Percentiles rank a stretch among this genome's conserved stretches.
Conservation (phyloP, 495 filamentous ascomycete species). For the Lichina pygmaea region DNA sequence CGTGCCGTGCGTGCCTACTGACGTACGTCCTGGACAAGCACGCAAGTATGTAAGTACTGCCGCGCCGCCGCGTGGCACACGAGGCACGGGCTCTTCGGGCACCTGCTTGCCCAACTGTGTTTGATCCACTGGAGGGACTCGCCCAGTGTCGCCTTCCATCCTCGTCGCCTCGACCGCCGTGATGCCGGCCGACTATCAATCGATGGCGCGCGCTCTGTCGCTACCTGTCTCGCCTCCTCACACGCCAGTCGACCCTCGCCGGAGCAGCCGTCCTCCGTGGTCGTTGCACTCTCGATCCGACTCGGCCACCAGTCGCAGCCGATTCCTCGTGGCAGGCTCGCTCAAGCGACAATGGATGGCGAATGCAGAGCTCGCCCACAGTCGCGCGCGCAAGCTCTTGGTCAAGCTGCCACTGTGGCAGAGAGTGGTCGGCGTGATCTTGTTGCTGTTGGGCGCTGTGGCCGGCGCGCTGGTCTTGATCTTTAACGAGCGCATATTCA, state of each 20-base stretch:
- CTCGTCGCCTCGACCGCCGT: neutral
- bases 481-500: conserved; percentile 54
- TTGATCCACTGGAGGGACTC: too few species aligned
- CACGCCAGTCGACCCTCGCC: conserved; percentile 1
- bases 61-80: too few species aligned
- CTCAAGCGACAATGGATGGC: conserved; percentile 20
- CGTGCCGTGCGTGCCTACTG: too few species aligned
- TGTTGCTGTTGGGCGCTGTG: conserved; percentile 19
- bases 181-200: conserved; percentile 31
- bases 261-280: neutral
- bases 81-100: too few species aligned
- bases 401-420: conserved; percentile 31
- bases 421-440: conserved; percentile 25
- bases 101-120: too few species aligned
- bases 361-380: conserved; percentile 15
- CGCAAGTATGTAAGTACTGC: too few species aligned
- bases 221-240: conserved; percentile 26
- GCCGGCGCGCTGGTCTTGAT: conserved; percentile 39
- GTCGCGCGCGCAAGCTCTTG: conserved; percentile 15
- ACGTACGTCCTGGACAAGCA: too few species aligned
- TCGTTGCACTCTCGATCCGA: neutral
- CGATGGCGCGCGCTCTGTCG: conserved; percentile 37
- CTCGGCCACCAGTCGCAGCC: conserved; percentile 3
- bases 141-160: too few species aligned
- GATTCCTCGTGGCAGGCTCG: conserved; percentile 7